These are phyloP conservation scores for Tolypocladium nubicola DNA, from an alignment of 2,329 filamentous ascomycete species.

Conservation along the genomic window DNA sequence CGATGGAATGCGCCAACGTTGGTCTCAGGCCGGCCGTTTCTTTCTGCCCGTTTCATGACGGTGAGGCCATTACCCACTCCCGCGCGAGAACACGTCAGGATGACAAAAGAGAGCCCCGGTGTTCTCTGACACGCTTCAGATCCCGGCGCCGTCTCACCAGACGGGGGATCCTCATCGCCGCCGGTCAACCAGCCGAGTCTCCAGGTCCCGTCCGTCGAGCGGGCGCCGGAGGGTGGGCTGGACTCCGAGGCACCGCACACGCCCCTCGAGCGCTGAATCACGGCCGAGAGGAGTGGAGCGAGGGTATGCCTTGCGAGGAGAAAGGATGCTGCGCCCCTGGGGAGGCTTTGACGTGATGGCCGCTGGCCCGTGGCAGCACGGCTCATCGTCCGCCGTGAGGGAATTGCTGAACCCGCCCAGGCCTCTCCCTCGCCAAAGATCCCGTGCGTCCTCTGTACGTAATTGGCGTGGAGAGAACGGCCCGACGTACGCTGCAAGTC, in stretches of 20 bases:
- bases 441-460: not conserved
- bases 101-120: not conserved
- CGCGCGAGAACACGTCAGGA: not conserved
- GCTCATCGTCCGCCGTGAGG: not conserved
- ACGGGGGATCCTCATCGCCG: not conserved
- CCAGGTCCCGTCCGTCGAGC: not conserved
- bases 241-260: not conserved
- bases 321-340: not conserved
- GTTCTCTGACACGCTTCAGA: not conserved
- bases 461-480: not conserved
- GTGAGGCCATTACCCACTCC: not conserved
- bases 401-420: not conserved
- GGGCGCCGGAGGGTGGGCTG: not conserved
- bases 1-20: not conserved
- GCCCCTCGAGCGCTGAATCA: not conserved
- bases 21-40: not conserved
- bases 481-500: not conserved
- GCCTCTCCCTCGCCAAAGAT: not conserved
- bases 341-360: not conserved
- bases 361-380: not conserved
- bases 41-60: not conserved
- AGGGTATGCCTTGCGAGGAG: not conserved
- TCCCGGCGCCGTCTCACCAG: not conserved
- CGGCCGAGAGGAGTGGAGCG: not conserved
- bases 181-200: not conserved